Evolutionary conservation across 2,329 filamentous ascomycete genomes (phyloP), one percentile per base, ranked within the genome.

Genomic region (Colletotrichum sublineola): DNA sequence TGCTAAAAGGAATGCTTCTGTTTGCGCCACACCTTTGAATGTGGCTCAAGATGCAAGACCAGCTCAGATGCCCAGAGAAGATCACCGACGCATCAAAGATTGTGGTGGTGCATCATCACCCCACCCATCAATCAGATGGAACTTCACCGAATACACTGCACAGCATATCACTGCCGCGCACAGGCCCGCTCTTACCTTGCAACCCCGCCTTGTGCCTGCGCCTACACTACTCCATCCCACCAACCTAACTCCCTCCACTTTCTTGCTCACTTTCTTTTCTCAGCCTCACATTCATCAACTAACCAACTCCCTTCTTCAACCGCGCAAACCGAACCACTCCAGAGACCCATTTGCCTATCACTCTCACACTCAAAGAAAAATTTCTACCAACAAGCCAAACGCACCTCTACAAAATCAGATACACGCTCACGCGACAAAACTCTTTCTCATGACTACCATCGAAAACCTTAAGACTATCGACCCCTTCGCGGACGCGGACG

Each of bases 401-500:
- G 57, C 44, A 67, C 20, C 57, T 55, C 52, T 42, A 68, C 24
- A 55, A 67, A 46, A 33, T 12, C 12, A n/a, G 31, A n/a, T 15
- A 64, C 12, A 62, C 62, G 52, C 71, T 50, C 48, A 31, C 50
- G 50, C 68, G 57, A 52, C 61, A 63, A 68, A 69, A 57, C 62
- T 72, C 68, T 60, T 57, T 66, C 63, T 71, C 61, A 75, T 75
- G 74, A 75, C 74, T 67, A 75, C 74, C 74, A 75, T 75, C 74
- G 74, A 75, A 71, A 75, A 75, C 72, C 73, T 75, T 55, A 75
- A 75, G 66, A 67, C 72, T 40, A 70, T 75, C 68, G 74, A 75
- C 74, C 74, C 74, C 74, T 75, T 75, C 74, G 74, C 74, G 46
- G 74, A 74, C 58, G 74, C 74, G 61, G 74, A 75, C 65, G 74